Conservation (phyloP, 2,329 filamentous ascomycete genomes). For the Xylariaceae sp. region DNA sequence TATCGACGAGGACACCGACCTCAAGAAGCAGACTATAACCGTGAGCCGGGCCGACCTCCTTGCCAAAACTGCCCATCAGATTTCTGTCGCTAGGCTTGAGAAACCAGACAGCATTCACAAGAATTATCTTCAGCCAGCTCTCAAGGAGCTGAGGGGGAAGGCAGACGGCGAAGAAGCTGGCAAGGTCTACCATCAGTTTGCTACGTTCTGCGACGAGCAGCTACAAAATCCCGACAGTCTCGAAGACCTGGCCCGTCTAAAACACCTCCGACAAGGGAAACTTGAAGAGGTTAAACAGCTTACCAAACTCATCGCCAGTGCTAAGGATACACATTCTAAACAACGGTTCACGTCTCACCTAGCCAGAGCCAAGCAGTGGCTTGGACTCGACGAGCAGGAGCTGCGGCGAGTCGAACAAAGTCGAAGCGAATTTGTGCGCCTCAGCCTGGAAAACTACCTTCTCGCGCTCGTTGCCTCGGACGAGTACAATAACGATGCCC, state of each 20-base stretch:
- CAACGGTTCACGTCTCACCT: slow-evolving; percentile 56
- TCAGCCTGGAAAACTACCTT: slow-evolving; percentile 90
- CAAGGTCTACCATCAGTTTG: slow-evolving; percentile 90
- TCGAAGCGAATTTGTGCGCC: slow-evolving; percentile 74
- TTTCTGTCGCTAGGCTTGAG: slow-evolving; percentile 84
- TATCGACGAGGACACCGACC: slow-evolving; percentile 55
- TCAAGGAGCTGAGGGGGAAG: slow-evolving; percentile 69
- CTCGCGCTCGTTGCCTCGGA: slow-evolving; percentile 80
- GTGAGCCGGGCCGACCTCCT: slow-evolving; percentile 74
- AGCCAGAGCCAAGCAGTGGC: slow-evolving; percentile 75
- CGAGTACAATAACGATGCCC: slow-evolving; percentile 78
- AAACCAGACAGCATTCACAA: slow-evolving; percentile 87
- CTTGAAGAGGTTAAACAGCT: slow-evolving; percentile 73
- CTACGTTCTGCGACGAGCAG: slow-evolving; percentile 90
- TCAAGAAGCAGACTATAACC: slow-evolving; percentile 63
- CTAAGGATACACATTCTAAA: slow-evolving; percentile 48
- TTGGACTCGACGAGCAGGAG: slow-evolving; percentile 84
- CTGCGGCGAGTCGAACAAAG: slow-evolving; percentile 71
- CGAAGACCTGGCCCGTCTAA: slow-evolving; percentile 77
- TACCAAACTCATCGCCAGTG: slow-evolving; percentile 50
- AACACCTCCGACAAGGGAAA: slow-evolving; percentile 74
- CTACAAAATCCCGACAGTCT: slow-evolving; percentile 78
- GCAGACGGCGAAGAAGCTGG: slow-evolving; percentile 68
- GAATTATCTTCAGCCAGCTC: slow-evolving; percentile 76
- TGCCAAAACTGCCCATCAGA: slow-evolving; percentile 79